A percentile compares a stretch with the other conserved stretches of the same genome.
Evolutionary conservation across 805 yeast genomes (phyloP).

Genomic region (Yarrowia phangngaensis): DNA sequence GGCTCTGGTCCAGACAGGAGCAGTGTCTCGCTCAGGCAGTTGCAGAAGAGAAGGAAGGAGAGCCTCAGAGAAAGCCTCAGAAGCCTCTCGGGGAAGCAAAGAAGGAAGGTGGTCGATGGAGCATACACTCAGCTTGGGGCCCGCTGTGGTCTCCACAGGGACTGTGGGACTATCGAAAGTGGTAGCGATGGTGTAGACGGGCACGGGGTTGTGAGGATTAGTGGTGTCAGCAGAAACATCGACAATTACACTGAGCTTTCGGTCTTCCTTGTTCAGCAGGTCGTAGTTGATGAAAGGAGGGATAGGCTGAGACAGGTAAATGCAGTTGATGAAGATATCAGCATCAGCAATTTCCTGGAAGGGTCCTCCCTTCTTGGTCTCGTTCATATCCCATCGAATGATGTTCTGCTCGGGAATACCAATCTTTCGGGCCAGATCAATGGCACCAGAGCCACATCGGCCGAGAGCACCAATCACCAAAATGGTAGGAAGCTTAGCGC

Average conservation of each 20-base stretch:
- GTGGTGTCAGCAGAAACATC: conserved; percentile 99
- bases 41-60: conserved; percentile 83
- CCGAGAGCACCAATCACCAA: conserved; percentile 96
- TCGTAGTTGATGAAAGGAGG: conserved; percentile 82
- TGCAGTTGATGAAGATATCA: conserved; percentile 93
- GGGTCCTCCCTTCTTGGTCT: conserved; percentile 96
- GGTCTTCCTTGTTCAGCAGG: conserved; percentile 57
- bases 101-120: conserved; percentile 97
- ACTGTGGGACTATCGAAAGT: conserved; percentile 90
- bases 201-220: conserved; percentile 96
- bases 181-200: conserved; percentile 87
- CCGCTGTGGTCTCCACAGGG: conserved; percentile 66
- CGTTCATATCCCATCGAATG: conserved; percentile 93
- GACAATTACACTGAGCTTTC: conserved; percentile 86
- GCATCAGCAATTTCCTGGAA: conserved; percentile 82
- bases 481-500: conserved; percentile 61
- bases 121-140: conserved; percentile 85
- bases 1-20: conserved; percentile 92
- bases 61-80: conserved; percentile 85
- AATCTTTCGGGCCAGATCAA: conserved; percentile 70
- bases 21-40: conserved; percentile 72
- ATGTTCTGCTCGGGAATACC: conserved; percentile 87
- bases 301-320: conserved; percentile 87
- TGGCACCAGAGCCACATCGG: conserved; percentile 97
- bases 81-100: conserved; percentile 92